Evolutionary conservation across 2,329 filamentous ascomycete genomes (phyloP), one percentile per base, ranked within the genome.

Genomic region (Neonectria hederae): DNA sequence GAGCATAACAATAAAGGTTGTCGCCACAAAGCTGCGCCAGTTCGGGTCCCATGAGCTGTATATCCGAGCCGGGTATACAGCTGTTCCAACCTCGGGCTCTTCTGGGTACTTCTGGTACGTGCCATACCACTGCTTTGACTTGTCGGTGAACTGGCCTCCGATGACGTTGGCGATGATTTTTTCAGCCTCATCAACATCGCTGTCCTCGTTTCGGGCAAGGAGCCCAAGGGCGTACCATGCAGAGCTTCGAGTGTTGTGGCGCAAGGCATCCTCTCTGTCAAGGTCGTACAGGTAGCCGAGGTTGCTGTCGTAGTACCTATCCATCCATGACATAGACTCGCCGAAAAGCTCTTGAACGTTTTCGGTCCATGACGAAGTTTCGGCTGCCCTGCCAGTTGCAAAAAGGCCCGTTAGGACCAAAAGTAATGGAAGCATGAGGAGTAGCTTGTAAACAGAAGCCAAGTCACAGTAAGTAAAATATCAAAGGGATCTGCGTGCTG

Each of bases 11-110:
- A 90, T 83, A 17, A 90, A 81, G 0, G 86, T 83, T 0, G 86
- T 88, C 11, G 86, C 86, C 35, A 90, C 81, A 61, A 90, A 90
- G 1, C 87, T 87, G 54, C 88, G 80, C 87, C 87, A 90, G 65
- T 90, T 90, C 1, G 87, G 87, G 68, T 90, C 88, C 84, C 86
- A 90, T 0, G 83, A 82, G 60, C 83, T 81, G 70, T 89, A 88
- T 32, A 86, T 86, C 6, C 75, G 71, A 17, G 81, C 74, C 1
- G 81, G 80, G 65, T 90, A 90, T 14, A 78, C 75, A 2, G 76
- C 56, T 3, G 80, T 83, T n/a, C 86, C 87, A 5, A 89, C 83
- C 2, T 81, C 82, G 0, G 88, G 87, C 72, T 90, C 83, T 66
- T 89, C 86, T 0, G 85, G 84, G 43, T 85, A 80, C 30, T 81